phyloP scores from a whole-genome alignment of 2,329 filamentous ascomycete genomes.

The Alternaria solani region DNA sequence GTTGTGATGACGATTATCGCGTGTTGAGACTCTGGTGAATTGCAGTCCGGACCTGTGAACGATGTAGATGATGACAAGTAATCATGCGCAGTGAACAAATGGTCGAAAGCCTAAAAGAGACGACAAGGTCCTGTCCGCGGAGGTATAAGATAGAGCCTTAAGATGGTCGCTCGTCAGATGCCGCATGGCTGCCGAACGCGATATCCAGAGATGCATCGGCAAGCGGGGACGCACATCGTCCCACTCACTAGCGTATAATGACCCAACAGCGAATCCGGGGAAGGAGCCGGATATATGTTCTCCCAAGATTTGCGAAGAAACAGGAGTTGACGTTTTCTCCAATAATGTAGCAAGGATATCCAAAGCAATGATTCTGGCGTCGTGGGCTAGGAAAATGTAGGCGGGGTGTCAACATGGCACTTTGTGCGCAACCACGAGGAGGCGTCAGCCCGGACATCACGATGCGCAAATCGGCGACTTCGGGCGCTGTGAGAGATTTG shows the following conservation, averaged over 20 bases:
- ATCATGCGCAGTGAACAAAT: background rate
- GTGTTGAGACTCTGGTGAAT: background rate
- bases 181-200: conserved; percentile 8
- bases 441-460: background rate
- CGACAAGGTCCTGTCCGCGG: background rate
- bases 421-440: background rate
- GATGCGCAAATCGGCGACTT: background rate
- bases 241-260: conserved; percentile 7
- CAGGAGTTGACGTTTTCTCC: background rate
- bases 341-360: background rate
- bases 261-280: background rate
- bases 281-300: background rate
- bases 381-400: background rate
- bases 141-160: background rate
- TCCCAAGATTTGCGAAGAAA: background rate
- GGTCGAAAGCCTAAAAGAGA: background rate
- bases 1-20: background rate
- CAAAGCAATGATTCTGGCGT: background rate
- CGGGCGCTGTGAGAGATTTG: background rate
- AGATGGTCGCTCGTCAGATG: background rate
- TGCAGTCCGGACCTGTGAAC: background rate
- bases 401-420: background rate
- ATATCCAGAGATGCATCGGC: conserved; percentile 20
- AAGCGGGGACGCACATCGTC: conserved; percentile 20
- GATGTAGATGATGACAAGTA: background rate